Conservation (phyloP, 1,284 basidiomycete species). For the Ganoderma sp. region DNA sequence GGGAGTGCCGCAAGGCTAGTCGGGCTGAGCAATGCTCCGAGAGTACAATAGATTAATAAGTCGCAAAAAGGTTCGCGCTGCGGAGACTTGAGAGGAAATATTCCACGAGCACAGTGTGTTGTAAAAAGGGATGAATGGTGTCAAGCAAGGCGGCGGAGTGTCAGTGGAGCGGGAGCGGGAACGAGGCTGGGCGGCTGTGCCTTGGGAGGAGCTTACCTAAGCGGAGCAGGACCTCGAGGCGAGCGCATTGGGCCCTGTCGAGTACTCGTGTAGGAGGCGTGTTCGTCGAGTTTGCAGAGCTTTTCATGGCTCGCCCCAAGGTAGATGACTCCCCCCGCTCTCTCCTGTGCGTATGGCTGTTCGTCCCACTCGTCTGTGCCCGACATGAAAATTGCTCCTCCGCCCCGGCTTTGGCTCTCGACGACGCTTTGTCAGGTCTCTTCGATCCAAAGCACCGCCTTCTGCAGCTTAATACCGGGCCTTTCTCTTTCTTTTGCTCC, state of each 20-base stretch:
- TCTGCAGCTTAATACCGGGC: constrained; percentile 34
- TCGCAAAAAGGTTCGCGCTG: background rate
- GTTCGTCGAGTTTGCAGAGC: constrained; percentile 42
- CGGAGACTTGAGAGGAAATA: background rate
- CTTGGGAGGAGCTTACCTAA: constrained; percentile 21
- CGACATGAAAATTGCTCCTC: constrained; percentile 27
- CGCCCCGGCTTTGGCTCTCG: constrained; percentile 23
- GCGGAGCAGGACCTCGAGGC: constrained; percentile 17
- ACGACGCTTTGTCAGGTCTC: constrained; percentile 27
- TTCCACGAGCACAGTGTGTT: background rate
- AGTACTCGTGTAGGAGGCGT: constrained; percentile 41
- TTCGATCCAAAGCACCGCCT: constrained; percentile 31
- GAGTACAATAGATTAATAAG: background rate
- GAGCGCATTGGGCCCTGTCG: constrained; percentile 15
- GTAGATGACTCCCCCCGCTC: constrained; percentile 36
- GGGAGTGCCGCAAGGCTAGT: background rate
- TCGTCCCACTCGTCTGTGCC: constrained; percentile 27
- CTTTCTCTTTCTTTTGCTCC: constrained; percentile 31
- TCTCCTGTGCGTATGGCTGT: constrained; percentile 39
- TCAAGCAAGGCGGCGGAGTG: background rate
- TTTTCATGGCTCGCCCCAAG: constrained; percentile 37
- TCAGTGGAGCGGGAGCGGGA: constrained; percentile 7
- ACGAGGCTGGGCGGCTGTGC: constrained; percentile 29
- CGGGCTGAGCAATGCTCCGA: background rate
- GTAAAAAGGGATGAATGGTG: background rate